Evolutionary conservation across 2,329 filamentous ascomycete species (phyloP), one percentile per base, ranked within the genome.

Genomic region (Westerdykella aurantiaca): DNA sequence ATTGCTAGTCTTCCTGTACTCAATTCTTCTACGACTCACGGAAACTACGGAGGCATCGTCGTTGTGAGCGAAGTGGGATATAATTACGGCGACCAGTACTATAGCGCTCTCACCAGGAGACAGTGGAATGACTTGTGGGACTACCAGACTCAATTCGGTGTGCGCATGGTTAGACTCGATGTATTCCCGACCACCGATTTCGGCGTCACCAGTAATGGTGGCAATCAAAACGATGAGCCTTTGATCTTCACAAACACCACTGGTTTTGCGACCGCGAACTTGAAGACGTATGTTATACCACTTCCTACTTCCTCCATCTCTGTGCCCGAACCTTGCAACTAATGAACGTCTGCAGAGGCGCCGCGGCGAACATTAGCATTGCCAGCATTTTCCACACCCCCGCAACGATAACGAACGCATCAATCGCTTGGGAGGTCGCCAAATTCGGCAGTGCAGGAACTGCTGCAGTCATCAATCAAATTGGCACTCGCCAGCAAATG

Each of bases 41-140:
- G 79, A 47, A 81, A 79, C 58, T 82, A 76, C 53, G 79, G 78
- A 17, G 78, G 76, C 39, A 80, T 83, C 54, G 70, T 83, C 16
- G 63, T 78, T 42, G 59, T 77, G 16, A 69, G 71, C 47, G 74
- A 77, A 54, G 73, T 81, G 25, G 72, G 72, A 40, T 81, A 81
- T 56, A 69, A 78, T 45, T 78, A 77, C 54, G 69, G 70, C 4
- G 51, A 55, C 12, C 65, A 63, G 21, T 81, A 69, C 64, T 64
- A 68, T 43, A 79, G 75, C 54, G 78, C 77, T 29, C 59, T 83
- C 45, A 81, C 77, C 9, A 56, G 69, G 5, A 71, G 69, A 34
- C 80, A 83, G 67, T 80, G 75, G 77, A 69, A 73, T 23, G 56
- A 71, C 38, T 58, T 83, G 2, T 80, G 78, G 51, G 68, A 70